Conservation (phyloP, 805 yeast species). For the Candida ortonii region DNA sequence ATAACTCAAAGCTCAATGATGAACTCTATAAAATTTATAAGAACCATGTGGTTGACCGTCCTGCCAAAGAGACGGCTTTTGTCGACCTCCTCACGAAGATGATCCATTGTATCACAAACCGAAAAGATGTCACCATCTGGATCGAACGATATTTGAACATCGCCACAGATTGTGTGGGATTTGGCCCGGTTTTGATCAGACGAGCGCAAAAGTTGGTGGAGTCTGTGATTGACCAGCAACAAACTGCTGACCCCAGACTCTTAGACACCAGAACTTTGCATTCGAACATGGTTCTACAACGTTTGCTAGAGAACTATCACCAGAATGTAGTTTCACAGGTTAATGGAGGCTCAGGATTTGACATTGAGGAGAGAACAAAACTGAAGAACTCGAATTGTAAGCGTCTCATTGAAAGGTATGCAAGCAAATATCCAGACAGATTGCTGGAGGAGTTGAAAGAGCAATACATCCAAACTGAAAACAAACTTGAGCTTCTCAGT, state of each 20-base stretch:
- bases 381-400: constrained; percentile 26
- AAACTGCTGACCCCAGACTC: constrained; percentile 9
- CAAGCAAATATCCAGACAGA: constrained; percentile 25
- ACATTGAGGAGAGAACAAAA: constrained; percentile 46
- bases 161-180: constrained; percentile 60
- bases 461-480: constrained; percentile 16
- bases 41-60: constrained; percentile 29
- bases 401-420: constrained; percentile 32
- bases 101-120: constrained; percentile 31
- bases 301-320: constrained; percentile 23
- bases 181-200: constrained; percentile 33
- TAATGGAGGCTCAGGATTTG: constrained; percentile 8
- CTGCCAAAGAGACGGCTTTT: constrained; percentile 37
- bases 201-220: constrained; percentile 9
- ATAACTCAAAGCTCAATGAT: constrained; percentile 33
- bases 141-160: constrained; percentile 44
- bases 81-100: constrained; percentile 37
- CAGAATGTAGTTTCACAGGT: constrained; percentile 21
- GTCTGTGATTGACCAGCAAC: constrained; percentile 3
- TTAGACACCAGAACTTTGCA: constrained; percentile 8
- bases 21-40: constrained; percentile 38
- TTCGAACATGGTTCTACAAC: constrained; percentile 18
- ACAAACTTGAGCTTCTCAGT: constrained; percentile 39
- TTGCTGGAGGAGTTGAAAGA: constrained; percentile 2
- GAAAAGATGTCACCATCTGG: constrained; percentile 45